Percentiles rank a stretch among this genome's conserved stretches.
These are phyloP conservation scores for Diplotaxis tenuifolia DNA, from an alignment of 345 rosid species.

Conservation along the genomic window DNA sequence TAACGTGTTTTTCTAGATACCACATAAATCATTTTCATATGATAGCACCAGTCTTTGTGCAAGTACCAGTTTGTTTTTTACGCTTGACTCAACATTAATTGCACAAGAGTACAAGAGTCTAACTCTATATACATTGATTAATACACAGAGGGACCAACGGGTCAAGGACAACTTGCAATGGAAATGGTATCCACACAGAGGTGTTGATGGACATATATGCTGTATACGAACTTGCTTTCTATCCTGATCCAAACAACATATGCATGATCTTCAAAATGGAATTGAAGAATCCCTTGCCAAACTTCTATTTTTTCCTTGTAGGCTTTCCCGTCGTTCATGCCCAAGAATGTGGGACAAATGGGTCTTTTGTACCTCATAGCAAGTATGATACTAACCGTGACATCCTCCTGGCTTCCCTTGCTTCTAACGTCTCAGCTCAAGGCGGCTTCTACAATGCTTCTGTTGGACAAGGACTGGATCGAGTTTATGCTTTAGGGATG, in stretches of 20 bases:
- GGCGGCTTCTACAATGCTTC: neutral
- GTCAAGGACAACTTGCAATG: no score
- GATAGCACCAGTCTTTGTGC: no score
- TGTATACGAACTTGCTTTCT: neutral
- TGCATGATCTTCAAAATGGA: slow-evolving; percentile 13
- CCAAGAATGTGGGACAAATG: neutral
- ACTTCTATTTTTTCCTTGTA: neutral
- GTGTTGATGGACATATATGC: no score
- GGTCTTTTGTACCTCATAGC: neutral
- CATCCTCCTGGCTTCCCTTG: neutral
- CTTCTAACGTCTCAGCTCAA: slow-evolving; percentile 5
- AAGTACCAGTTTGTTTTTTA: no score
- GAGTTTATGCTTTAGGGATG: neutral
- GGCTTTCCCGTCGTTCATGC: slow-evolving; percentile 1
- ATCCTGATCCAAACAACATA: neutral
- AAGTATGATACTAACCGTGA: neutral
- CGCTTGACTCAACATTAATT: no score
- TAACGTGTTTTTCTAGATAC: no score
- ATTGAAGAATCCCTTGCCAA: neutral
- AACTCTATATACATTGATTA: no score
- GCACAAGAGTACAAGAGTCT: no score
- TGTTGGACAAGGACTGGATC: slow-evolving; percentile 12
- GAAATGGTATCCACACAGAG: no score
- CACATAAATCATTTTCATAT: no score
- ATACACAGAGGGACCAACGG: no score